Evolutionary conservation across 306 rosid species (phyloP), one percentile per base, ranked within the genome.

Genomic region (Castanea mollissima): DNA sequence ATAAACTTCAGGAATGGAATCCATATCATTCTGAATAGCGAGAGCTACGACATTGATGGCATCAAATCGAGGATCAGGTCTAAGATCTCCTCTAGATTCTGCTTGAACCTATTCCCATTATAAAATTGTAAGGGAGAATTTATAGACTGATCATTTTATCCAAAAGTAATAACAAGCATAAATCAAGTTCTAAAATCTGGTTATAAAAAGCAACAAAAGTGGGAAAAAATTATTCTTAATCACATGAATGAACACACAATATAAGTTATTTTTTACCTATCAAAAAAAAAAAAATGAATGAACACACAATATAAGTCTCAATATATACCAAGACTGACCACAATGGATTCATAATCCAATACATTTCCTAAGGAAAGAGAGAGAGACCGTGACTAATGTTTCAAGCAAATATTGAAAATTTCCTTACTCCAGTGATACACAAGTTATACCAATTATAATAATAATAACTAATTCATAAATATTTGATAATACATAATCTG

Each of bases 1-100:
- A 76, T 84, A 83, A 85, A 91, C 85, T 74, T 92, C 51, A 3
- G 49, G 2, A 9, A 65, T 65, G 25, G 15, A 65, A 65, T 65
- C 5, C 0, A 25, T 65, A 65, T 65, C 71, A 65, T 32, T 32
- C 34, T 65, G 71, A 34, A 65, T 65, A 6, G 71, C 51, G 8
- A 65, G 71, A 32, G 23, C 89, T 76, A 94, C 82, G 64, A 86
- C 58, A 82, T 87, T 91, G 84, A 92, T 77, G 49, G 92, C 85
- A 85, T 94, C 99, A 87, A 88, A 82, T 74, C 75, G 91, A 76
- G 99, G 99, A 85, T 94, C 87, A 55, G 99, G 95, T 79, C 87
- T 86, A 75, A 92, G 93, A 82, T 88, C 93, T 82, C 90, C 97
- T 83, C 99, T 92, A 51, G 95, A 94, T 82, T 93, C 91, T 62